Conservation (phyloP, 768 basidiomycete species). For the Mycena amicta region DNA sequence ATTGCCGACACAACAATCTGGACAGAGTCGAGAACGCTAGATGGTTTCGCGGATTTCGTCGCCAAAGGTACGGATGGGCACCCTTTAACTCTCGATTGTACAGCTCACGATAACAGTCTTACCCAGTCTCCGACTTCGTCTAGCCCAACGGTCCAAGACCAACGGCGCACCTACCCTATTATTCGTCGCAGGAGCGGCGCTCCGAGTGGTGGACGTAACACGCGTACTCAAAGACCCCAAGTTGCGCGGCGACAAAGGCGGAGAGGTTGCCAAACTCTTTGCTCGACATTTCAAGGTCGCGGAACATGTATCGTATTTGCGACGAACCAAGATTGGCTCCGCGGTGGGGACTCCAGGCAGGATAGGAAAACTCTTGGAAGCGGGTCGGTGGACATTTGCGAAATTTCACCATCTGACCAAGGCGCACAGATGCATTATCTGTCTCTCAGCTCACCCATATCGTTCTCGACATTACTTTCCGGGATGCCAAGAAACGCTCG, state of each 20-base stretch:
- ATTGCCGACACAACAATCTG: conserved; percentile 78
- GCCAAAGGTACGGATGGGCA: conserved; percentile 56
- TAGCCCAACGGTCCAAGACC: conserved; percentile 74
- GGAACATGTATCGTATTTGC: conserved; percentile 84
- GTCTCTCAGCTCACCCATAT: conserved; percentile 81
- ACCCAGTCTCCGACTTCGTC: conserved; percentile 66
- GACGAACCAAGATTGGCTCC: conserved; percentile 81
- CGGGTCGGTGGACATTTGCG: too few species aligned
- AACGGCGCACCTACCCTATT: conserved; percentile 87
- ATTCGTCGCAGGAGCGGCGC: conserved; percentile 84
- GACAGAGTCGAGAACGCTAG: conserved; percentile 71
- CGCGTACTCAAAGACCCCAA: conserved; percentile 69
- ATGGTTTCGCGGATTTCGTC: conserved; percentile 76
- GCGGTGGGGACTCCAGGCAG: conserved; percentile 93
- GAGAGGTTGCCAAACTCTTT: conserved; percentile 93
- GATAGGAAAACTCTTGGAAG: conserved; percentile 82
- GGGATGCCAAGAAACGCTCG: conserved; percentile 74
- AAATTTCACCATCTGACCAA: too few species aligned
- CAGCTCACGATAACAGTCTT: conserved; percentile 45
- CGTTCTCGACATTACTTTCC: conserved; percentile 74
- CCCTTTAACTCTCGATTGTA: background rate
- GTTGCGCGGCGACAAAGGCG: conserved; percentile 79
- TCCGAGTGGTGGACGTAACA: conserved; percentile 89
- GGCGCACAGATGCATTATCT: conserved; percentile 69
- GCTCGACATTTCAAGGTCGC: conserved; percentile 92